Evolutionary conservation across 2,329 filamentous ascomycete genomes (phyloP).

Genomic region (Aspergillus japonicus): DNA sequence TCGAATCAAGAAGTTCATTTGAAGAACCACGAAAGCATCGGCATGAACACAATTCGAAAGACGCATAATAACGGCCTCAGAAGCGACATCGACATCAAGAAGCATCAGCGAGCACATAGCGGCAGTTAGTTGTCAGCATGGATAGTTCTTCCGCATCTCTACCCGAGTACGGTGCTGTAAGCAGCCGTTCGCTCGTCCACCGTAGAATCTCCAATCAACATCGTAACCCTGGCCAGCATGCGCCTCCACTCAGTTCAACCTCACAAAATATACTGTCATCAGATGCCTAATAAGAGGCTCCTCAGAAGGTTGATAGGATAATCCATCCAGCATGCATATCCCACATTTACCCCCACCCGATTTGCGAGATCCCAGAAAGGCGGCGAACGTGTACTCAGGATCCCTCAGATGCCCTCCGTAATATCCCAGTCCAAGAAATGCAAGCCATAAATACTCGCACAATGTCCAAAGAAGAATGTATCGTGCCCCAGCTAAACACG

Average conservation of each 20-base stretch:
- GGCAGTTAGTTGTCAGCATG: constrained; percentile 40
- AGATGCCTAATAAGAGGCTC: neutral
- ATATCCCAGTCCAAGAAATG: neutral
- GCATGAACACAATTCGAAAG: constrained; percentile 27
- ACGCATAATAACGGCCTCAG: constrained; percentile 25
- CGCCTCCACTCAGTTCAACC: neutral
- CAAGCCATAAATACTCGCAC: neutral
- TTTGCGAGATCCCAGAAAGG: neutral
- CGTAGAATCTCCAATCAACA: neutral
- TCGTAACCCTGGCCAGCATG: neutral
- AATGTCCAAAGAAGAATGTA: constrained; percentile 1
- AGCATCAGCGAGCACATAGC: constrained; percentile 63
- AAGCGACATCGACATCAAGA: constrained; percentile 29
- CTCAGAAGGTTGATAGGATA: neutral
- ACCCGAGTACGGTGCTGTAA: neutral
- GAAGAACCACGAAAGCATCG: constrained; percentile 23
- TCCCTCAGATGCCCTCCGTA: constrained; percentile 12
- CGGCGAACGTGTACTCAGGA: neutral
- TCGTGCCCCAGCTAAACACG: constrained; percentile 5
- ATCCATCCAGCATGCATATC: neutral
- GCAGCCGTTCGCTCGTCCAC: neutral
- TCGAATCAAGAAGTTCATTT: constrained; percentile 27
- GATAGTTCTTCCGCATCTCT: neutral
- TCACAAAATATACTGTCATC: neutral
- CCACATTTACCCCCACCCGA: neutral